Conservation (phyloP, 129 eudicot genomes). For the Lactuca saligna region DNA sequence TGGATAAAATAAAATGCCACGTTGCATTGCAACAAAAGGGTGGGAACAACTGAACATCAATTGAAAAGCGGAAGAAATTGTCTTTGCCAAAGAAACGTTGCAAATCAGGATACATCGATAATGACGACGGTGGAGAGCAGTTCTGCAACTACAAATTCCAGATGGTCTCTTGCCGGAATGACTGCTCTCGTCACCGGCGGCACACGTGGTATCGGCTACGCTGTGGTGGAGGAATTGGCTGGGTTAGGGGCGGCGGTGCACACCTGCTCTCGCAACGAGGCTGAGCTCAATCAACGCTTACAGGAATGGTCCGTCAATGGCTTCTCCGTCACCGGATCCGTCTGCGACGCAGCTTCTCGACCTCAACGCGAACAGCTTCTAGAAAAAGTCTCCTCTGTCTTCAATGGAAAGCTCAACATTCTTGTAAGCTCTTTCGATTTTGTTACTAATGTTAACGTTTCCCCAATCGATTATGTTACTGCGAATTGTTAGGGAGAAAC, state of each 20-base stretch:
- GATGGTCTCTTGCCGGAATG: constrained; percentile 81
- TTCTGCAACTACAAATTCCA: constrained; percentile 14
- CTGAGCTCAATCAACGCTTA: constrained; percentile 57
- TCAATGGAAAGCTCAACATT: constrained; percentile 79
- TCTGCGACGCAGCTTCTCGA: constrained; percentile 61
- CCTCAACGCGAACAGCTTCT: constrained; percentile 60
- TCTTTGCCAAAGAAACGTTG: no score
- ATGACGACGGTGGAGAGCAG: background rate
- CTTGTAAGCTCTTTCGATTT: constrained; percentile 49
- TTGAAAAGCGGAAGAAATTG: no score
- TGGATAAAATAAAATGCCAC: no score
- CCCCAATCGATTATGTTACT: no score
- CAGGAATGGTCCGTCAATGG: constrained; percentile 75
- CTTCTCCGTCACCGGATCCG: constrained; percentile 62
- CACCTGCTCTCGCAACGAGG: constrained; percentile 79
- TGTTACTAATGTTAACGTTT: no score
- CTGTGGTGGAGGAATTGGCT: constrained; percentile 83
- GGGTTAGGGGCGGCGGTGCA: constrained; percentile 70
- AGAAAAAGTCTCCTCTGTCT: constrained; percentile 53
- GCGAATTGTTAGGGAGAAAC: no score
- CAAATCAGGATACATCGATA: no score
- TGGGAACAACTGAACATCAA: no score
- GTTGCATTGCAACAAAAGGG: no score
- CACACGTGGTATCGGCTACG: constrained; percentile 87
- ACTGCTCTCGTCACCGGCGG: constrained; percentile 95